Evolutionary conservation across 306 rosid species (phyloP).

Genomic region (Parietaria judaica): DNA sequence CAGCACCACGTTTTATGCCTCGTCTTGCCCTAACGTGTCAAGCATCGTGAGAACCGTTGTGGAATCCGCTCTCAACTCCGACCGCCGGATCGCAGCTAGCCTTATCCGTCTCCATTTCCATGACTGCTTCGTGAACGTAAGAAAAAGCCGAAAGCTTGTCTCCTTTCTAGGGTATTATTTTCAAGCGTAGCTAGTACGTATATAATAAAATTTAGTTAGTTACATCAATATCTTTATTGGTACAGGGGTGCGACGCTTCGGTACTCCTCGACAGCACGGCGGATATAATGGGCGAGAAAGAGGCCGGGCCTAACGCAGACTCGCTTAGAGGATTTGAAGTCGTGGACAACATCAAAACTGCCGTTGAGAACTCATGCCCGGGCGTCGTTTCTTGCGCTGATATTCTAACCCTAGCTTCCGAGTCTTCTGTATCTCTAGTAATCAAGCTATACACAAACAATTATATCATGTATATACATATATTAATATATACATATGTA

Average conservation of each 20-base stretch:
- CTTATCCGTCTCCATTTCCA: constrained; percentile 59
- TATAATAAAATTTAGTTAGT: too few species aligned
- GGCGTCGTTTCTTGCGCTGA: constrained; percentile 68
- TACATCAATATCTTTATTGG: not conserved
- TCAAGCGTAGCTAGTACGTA: too few species aligned
- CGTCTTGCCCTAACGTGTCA: constrained; percentile 53
- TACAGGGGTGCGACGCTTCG: constrained; percentile 73
- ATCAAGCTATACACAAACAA: not conserved
- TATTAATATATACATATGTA: too few species aligned
- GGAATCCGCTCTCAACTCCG: constrained; percentile 47
- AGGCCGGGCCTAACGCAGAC: constrained; percentile 40
- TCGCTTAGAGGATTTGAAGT: constrained; percentile 47
- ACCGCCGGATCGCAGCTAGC: constrained; percentile 53
- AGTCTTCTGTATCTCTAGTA: constrained; percentile 57
- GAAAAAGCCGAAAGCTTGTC: not conserved
- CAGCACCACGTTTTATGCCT: constrained; percentile 43
- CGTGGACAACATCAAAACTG: constrained; percentile 50
- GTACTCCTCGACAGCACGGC: constrained; percentile 43
- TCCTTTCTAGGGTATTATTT: too few species aligned
- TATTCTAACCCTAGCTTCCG: constrained; percentile 60
- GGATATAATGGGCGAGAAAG: constrained; percentile 60
- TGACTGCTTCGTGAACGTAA: constrained; percentile 62
- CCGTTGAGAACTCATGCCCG: constrained; percentile 55
- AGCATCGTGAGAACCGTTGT: constrained; percentile 35
- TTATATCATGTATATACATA: too few species aligned